Evolutionary conservation across 306 rosid genomes (phyloP), one percentile per base, ranked within the genome.

Genomic region (Citrullus amarus): DNA sequence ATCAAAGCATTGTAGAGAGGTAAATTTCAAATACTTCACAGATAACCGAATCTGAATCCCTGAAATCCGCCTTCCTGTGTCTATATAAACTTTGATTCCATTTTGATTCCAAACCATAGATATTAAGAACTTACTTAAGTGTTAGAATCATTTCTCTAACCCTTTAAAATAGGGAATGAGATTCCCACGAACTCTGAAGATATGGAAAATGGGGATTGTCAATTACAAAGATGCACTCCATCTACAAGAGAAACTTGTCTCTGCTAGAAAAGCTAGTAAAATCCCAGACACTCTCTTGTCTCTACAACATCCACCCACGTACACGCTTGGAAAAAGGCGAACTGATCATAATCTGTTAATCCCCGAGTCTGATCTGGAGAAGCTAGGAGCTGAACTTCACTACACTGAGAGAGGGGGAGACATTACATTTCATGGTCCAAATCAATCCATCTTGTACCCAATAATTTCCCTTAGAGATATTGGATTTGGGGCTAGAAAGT

Each of bases 351-450:
- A 89, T 83, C 79, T 95, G 48, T 79, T 95, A 41, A 86, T 91
- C 61, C 85, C 96, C 0, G 86, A 87, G 78, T 84, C 92, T 2
- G 90, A 95, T 22, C 83, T 95, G 43, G 84, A 87, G 74, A 63
- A 39, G 70, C 83, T 92, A 66, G 98, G 97, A 58, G 97, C 97
- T 72, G 89, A 91, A 53, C 86, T 95, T 77, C 87, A 88, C 85
- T 87, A 91, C 80, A 91, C 92, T 0, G 89, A 91, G 68, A 82
- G 97, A 63, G 98, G 98, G 76, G 93, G 98, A 30, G 98, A 92
- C 82, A 88, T 95, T 72, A 92, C 97, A 20, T 95, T 87, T 81
- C 98, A 95, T 70, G 97, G 97, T 82, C 97, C 97, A 30, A 91
- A 80, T 83, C 97, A 92, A 76, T 97, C 97, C 77, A 81, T 95